phyloP scores from a whole-genome alignment of 345 rosid species.

The Boechera retrofracta region DNA sequence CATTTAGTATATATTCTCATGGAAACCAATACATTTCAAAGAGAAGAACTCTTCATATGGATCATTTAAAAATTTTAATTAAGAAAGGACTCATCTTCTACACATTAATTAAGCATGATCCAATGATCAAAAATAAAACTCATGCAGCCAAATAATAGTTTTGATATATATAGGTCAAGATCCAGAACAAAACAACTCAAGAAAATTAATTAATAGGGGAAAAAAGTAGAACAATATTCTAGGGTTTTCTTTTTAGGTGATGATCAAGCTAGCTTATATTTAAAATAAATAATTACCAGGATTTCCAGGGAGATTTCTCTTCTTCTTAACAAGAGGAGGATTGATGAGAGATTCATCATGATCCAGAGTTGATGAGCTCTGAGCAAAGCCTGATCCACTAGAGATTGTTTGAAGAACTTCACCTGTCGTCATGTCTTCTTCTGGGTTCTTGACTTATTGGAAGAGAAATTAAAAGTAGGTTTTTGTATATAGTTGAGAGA shows the following conservation, averaged over 20 bases:
- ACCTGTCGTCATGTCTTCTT: constrained; percentile 49
- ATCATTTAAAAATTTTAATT: neutral
- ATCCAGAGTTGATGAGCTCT: constrained; percentile 47
- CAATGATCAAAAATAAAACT: neutral
- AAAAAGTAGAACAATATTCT: constrained; percentile 7
- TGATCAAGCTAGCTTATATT: constrained; percentile 13
- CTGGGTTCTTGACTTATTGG: constrained; percentile 40
- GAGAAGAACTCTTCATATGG: neutral
- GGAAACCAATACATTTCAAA: neutral
- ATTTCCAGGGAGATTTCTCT: constrained; percentile 94
- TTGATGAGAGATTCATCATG: constrained; percentile 44
- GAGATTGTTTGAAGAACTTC: constrained; percentile 51
- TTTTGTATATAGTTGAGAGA: constrained; percentile 42
- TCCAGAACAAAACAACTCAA: constrained; percentile 21
- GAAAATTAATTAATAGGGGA: neutral
- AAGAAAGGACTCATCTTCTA: constrained; percentile 21
- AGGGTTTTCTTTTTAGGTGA: constrained; percentile 41
- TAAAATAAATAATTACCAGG: constrained; percentile 59
- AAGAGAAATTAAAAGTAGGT: constrained; percentile 42
- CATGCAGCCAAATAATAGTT: constrained; percentile 24
- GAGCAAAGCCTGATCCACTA: constrained; percentile 49
- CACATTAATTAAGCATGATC: neutral
- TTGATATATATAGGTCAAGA: constrained; percentile 30
- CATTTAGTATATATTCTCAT: constrained; percentile 21
- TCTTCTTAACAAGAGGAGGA: constrained; percentile 71